Base-by-base conservation (phyloP, 2,329 filamentous ascomycete genomes). In the Cercospora brassicicola region DNA sequence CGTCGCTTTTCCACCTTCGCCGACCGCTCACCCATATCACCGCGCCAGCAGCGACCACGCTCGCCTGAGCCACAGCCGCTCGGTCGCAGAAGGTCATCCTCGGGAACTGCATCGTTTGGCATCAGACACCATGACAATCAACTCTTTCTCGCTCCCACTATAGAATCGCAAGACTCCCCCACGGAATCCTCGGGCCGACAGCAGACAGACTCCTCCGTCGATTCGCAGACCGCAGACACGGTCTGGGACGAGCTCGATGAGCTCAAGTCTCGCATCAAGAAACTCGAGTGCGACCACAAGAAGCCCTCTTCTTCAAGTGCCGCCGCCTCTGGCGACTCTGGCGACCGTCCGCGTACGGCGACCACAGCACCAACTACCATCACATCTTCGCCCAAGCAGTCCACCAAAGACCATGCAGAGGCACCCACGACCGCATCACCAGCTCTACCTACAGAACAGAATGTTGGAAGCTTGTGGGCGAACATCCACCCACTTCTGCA, bases 241-340 rank as follows among this genome's bases (percentile, higher is more conserved):
- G 92, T 99, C 2, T 99, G 95, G 95, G 95, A 98, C 77, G 95
- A 99, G 79, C 82, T 99, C 30, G 95, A 98, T 74, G 95, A 98
- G 72, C 82, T 99, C 57, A 98, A 98, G 79, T 95, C 92, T 48
- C 89, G 95, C 31, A 97, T 99, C 74, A 90, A 92, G 73, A 91
- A 93, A 68, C 86, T 99, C 9, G 95, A 98, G 79, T 81, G 96
- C 73, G 96, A 92, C 2, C 97, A 96, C 79, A 59, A 63, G 51
- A 82, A 95, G 36, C 93, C 94, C 0, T 83, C 92, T 0, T 93
- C 91, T 1, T 94, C 93, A 2, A 91, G 90, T 39, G 92, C 92
- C 2, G 91, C 92, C 2, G 90, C 94, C 76, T 90, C 90, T 4
- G 87, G 89, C 71, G 85, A 88, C 9, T 90, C 90, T 0, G 90